These are phyloP conservation scores for Chloropicon primus DNA, from an alignment of 139 green algal species.

Conservation along the genomic window DNA sequence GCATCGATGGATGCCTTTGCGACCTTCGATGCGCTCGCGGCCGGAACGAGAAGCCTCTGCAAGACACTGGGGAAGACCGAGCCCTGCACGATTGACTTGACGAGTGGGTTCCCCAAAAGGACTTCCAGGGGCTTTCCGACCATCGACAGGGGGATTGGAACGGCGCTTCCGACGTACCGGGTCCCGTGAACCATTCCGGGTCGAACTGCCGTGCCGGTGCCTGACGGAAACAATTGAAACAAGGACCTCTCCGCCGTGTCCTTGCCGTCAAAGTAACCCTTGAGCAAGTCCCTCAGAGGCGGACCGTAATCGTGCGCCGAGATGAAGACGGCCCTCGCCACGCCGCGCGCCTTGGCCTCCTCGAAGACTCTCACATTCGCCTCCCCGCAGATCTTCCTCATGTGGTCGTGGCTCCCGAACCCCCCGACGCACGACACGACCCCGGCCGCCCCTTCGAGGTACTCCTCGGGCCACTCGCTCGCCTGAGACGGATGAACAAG, in stretches of 20 bases:
- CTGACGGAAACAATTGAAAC: not conserved
- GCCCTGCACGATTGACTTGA: not conserved
- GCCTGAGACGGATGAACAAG: not conserved
- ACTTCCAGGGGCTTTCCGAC: not conserved
- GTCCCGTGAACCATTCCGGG: not conserved
- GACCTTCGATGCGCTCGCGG: not conserved
- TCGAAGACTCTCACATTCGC: constrained; percentile 65
- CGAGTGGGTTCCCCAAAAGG: not conserved
- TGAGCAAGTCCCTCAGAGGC: not conserved
- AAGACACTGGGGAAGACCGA: not conserved
- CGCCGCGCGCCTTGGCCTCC: constrained; percentile 39
- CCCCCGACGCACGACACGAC: constrained; percentile 63
- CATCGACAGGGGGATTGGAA: not conserved
- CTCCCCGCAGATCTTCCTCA: constrained; percentile 62
- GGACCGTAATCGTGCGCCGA: constrained; percentile 53
- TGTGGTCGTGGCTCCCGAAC: constrained; percentile 65
- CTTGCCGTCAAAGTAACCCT: not conserved
- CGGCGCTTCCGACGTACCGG: not conserved
- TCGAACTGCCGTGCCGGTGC: not conserved
- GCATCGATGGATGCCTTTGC: not conserved
- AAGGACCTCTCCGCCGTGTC: not conserved
- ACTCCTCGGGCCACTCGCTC: not conserved
- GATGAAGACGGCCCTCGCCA: constrained; percentile 68
- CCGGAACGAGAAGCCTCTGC: not conserved
- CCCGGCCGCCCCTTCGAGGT: constrained; percentile 37